Evolutionary conservation across 1,139 yeast species (phyloP).

Genomic region (Hyphopichia buzzinii): DNA sequence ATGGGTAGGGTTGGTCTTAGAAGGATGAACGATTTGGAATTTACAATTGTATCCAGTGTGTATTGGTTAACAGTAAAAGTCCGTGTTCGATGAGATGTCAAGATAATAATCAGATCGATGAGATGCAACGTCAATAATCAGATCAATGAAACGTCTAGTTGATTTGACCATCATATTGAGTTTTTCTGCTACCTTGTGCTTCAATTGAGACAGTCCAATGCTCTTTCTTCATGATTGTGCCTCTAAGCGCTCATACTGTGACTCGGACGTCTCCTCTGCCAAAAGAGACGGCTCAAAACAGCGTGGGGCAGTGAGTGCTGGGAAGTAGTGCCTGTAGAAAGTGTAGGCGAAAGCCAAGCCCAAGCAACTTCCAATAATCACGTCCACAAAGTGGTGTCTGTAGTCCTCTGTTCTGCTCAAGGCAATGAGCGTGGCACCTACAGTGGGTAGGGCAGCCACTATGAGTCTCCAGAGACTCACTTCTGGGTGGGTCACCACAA

Average conservation of each 20-base stretch:
- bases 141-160: too few species aligned
- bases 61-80: too few species aligned
- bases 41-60: too few species aligned
- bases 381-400: slow-evolving; percentile 74
- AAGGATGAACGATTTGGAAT: too few species aligned
- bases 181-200: too few species aligned
- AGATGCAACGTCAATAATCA: too few species aligned
- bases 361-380: slow-evolving; percentile 55
- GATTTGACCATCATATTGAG: too few species aligned
- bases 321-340: slow-evolving; percentile 42
- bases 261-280: slow-evolving; percentile 1
- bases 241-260: neutral
- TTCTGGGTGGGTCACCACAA: slow-evolving; percentile 30
- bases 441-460: slow-evolving; percentile 32
- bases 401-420: slow-evolving; percentile 75
- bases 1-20: too few species aligned
- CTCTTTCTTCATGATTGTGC: too few species aligned
- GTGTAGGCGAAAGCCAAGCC: slow-evolving; percentile 42
- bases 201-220: too few species aligned
- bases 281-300: slow-evolving; percentile 25
- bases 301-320: slow-evolving; percentile 16
- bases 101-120: too few species aligned
- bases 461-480: slow-evolving; percentile 58
- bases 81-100: too few species aligned
- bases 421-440: slow-evolving; percentile 67